Percentiles rank a stretch among this genome's conserved stretches.
phyloP scores from a whole-genome alignment of 2,329 filamentous ascomycete species.

The Fonsecaea erecta region DNA sequence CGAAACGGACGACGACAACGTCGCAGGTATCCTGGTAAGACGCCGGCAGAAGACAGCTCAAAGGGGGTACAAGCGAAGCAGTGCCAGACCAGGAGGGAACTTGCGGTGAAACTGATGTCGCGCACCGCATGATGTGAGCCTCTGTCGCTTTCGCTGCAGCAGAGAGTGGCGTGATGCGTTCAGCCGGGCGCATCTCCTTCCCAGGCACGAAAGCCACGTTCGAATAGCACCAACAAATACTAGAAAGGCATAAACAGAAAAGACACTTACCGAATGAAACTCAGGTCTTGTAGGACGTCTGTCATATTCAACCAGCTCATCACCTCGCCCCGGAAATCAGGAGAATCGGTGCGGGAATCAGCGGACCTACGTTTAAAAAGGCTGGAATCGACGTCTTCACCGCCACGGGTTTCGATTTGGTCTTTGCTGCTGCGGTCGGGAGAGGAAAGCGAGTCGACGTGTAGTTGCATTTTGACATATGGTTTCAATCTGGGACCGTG shows the following conservation, averaged over 20 bases:
- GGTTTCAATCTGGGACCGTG: slow-evolving; percentile 65
- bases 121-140: neutral
- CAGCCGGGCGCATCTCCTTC: neutral
- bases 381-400: slow-evolving; percentile 51
- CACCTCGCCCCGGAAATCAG: slow-evolving; percentile 66
- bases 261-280: slow-evolving; percentile 71
- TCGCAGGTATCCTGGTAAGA: neutral
- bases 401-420: slow-evolving; percentile 48
- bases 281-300: slow-evolving; percentile 69
- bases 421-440: slow-evolving; percentile 44
- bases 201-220: neutral
- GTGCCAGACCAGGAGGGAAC: slow-evolving; percentile 9
- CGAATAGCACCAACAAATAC: neutral
- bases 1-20: neutral
- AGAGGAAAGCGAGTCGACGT: slow-evolving; percentile 68
- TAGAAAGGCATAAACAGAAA: slow-evolving; percentile 9
- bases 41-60: neutral
- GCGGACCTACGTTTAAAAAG: slow-evolving; percentile 63
- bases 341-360: slow-evolving; percentile 63
- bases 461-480: slow-evolving; percentile 77
- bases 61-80: slow-evolving; percentile 8
- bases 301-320: slow-evolving; percentile 62
- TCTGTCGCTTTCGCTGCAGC: neutral
- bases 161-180: neutral
- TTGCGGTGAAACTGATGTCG: slow-evolving; percentile 13